These are phyloP conservation scores for Camellia japonica DNA, from an alignment of 148 eudicot species.

Conservation along the genomic window DNA sequence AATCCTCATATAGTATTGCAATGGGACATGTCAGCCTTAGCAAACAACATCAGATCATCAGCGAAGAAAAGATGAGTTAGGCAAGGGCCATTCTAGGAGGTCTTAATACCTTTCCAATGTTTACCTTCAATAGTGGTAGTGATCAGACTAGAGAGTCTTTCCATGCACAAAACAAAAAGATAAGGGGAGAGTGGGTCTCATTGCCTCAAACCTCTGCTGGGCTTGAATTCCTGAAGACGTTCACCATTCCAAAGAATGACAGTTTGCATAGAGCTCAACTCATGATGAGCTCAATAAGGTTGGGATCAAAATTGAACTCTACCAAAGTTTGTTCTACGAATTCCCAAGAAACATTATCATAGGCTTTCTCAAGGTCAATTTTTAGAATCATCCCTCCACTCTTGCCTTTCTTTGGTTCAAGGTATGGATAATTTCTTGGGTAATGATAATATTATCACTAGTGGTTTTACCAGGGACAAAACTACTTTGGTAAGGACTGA, in stretches of 20 bases:
- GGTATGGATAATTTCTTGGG: constrained; percentile 1
- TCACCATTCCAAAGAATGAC: background rate
- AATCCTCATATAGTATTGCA: background rate
- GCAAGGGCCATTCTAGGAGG: background rate
- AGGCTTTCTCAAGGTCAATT: constrained; percentile 16
- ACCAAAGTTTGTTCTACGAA: background rate
- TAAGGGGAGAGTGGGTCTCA: constrained; percentile 8
- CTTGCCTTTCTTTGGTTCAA: background rate
- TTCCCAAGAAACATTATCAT: background rate
- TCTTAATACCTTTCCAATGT: background rate
- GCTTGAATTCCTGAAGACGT: background rate
- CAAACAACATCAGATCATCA: background rate
- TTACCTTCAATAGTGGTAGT: background rate
- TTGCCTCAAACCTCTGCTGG: background rate
- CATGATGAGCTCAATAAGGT: background rate
- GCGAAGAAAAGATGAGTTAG: constrained; percentile 9
- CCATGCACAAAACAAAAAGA: constrained; percentile 10
- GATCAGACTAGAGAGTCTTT: background rate
- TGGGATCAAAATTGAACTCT: background rate
- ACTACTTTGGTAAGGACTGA: constrained; percentile 3
- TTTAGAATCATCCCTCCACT: background rate
- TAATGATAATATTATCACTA: constrained; percentile 6
- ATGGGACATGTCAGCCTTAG: background rate
- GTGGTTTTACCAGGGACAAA: background rate
- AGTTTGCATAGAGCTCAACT: background rate